These are phyloP conservation scores for Penstemon newberryi DNA, from an alignment of 257 asterid species.

Conservation along the genomic window DNA sequence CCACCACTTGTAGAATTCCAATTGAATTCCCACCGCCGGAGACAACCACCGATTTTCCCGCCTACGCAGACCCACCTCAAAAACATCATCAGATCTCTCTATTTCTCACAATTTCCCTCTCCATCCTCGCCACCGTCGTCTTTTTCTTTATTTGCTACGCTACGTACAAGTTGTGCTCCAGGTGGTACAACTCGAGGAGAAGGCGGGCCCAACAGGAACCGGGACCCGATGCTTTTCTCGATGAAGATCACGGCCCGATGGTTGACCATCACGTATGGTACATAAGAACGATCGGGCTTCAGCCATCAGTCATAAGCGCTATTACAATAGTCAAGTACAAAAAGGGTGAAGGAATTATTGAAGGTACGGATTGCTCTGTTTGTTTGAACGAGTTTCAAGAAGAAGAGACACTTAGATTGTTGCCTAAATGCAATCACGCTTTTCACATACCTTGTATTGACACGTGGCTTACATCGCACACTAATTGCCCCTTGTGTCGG, in stretches of 20 bases:
- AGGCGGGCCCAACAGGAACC: conserved; percentile 26
- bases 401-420: conserved; percentile 55
- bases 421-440: conserved; percentile 80
- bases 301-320: conserved; percentile 53
- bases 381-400: conserved; percentile 71
- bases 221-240: conserved; percentile 37
- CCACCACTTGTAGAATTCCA: too few species aligned
- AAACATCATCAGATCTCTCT: too few species aligned
- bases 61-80: too few species aligned
- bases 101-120: too few species aligned
- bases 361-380: conserved; percentile 69
- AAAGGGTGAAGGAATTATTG: conserved; percentile 54
- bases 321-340: conserved; percentile 57
- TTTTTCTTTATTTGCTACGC: too few species aligned
- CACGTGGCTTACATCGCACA: conserved; percentile 74
- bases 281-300: conserved; percentile 67
- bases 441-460: conserved; percentile 76
- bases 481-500: conserved; percentile 79
- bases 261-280: conserved; percentile 75
- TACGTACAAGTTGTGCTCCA: too few species aligned
- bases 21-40: too few species aligned
- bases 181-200: conserved; percentile 1
- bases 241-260: conserved; percentile 47
- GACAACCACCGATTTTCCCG: too few species aligned
- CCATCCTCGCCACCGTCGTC: too few species aligned